A percentile compares a stretch with the other conserved stretches of the same genome.
phyloP scores from a whole-genome alignment of 78 protist genomes.

The Monosiga brevicollis region DNA sequence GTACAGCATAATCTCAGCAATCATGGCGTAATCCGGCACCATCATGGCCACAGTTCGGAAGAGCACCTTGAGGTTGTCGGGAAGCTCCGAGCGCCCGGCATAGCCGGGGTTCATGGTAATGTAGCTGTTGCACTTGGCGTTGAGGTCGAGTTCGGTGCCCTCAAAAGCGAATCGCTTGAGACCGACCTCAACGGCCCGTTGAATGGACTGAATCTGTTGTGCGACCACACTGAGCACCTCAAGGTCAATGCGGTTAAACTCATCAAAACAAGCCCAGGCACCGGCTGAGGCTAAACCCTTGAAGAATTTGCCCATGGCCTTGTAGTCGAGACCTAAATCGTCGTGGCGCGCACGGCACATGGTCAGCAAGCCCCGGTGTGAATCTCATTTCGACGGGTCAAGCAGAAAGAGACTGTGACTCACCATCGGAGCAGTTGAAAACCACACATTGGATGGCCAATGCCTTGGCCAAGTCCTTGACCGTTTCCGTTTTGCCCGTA shows the following conservation, averaged over 20 bases:
- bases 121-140: slow-evolving; percentile 41
- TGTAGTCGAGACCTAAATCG: slow-evolving; percentile 38
- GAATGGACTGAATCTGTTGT: slow-evolving; percentile 66
- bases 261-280: slow-evolving; percentile 80
- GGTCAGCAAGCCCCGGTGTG: too few relatives aligned
- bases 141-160: slow-evolving; percentile 37
- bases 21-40: slow-evolving; percentile 75
- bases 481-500: slow-evolving; percentile 81
- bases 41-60: slow-evolving; percentile 85
- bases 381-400: too few relatives aligned
- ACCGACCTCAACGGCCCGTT: slow-evolving; percentile 23
- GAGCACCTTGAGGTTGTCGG: slow-evolving; percentile 64
- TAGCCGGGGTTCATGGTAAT: slow-evolving; percentile 89
- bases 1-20: slow-evolving; percentile 61
- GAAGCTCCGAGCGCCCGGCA: slow-evolving; percentile 68
- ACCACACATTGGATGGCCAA: slow-evolving; percentile 73
- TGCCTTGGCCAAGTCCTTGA: slow-evolving; percentile 71
- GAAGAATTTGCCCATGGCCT: slow-evolving; percentile 59
- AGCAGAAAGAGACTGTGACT: too few relatives aligned
- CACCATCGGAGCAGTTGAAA: slow-evolving; percentile 77
- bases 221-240: slow-evolving; percentile 70
- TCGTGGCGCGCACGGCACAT: too few relatives aligned
- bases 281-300: slow-evolving; percentile 66
- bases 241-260: slow-evolving; percentile 76
- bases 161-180: slow-evolving; percentile 14